Evolutionary conservation across 2,329 filamentous ascomycete genomes (phyloP), one percentile per base, ranked within the genome.

Genomic region (Emmonsiellopsis sp.): DNA sequence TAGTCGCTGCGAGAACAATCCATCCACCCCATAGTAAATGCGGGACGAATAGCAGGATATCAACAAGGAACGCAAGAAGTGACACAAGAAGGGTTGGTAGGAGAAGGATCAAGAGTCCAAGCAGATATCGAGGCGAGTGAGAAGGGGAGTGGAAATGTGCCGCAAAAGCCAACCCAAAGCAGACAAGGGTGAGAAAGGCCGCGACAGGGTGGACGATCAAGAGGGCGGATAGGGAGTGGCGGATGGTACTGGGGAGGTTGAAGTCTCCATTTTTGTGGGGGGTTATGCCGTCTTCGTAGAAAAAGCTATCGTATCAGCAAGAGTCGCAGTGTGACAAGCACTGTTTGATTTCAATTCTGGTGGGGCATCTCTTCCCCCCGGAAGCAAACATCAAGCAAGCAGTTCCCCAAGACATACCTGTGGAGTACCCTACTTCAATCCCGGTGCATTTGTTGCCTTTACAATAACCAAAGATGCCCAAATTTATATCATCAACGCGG

Each of bases 21-120:
- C 92, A 98, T 55, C 91, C 90, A 58, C 91, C 93, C 89, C 91
- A 97, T 65, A 85, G 82, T 73, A 96, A 75, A 70, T 97, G 91
- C 47, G 93, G 93, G 13, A 96, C 87, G 67, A 98, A 98, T 20
- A 98, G 78, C 35, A 98, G 76, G 30, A 97, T 88, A 70, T 98
- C 93, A 63, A 97, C 85, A 30, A 98, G 76, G 72, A 97, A 97
- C 26, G 91, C 87, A 54, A 95, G 78, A 1, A 96, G 78, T 46
- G 88, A 85, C 59, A 93, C 80, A 32, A 97, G 74, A 46, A 97
- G 83, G 7, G 90, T 90, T 49, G 95, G 80, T 57, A 97, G 83
- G 54, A 87, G 85, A 61, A 97, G 80, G 58, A 97, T 91, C 59
- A 96, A 85, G 35, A 97, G 76, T 31, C 82, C 80, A 35, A 97